phyloP scores from a whole-genome alignment of 148 eudicot species.

The Rhododendron kiyosumense region DNA sequence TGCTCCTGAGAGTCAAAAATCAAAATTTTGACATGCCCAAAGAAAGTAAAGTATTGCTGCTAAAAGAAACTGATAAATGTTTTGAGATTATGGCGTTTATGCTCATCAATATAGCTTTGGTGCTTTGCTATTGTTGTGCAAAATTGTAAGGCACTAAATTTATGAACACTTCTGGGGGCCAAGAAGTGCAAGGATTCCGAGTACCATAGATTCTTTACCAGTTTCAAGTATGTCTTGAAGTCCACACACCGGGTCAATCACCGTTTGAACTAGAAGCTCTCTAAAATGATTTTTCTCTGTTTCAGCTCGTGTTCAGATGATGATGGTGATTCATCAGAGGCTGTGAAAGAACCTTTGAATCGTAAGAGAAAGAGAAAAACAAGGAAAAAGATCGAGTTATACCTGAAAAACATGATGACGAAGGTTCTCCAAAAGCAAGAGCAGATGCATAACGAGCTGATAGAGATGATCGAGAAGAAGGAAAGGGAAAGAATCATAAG shows the following conservation, averaged over 20 bases:
- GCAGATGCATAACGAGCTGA: constrained; percentile 48
- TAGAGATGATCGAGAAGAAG: constrained; percentile 35
- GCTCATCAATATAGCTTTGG: neutral
- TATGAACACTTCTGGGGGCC: neutral
- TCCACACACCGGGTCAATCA: neutral
- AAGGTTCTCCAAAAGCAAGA: constrained; percentile 47
- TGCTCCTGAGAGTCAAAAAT: neutral
- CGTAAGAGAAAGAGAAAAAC: constrained; percentile 24
- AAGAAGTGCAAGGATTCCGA: neutral
- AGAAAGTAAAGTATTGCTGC: neutral
- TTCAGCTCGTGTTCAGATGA: constrained; percentile 41
- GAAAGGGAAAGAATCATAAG: constrained; percentile 38
- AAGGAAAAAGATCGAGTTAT: constrained; percentile 26
- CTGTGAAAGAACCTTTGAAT: constrained; percentile 1
- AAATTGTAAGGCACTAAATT: neutral
- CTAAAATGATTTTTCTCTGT: neutral
- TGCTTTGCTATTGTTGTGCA: neutral
- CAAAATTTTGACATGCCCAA: constrained; percentile 3
- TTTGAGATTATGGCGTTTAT: neutral
- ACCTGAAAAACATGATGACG: constrained; percentile 28
- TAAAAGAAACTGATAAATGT: neutral
- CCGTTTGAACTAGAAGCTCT: neutral
- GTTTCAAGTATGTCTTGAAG: neutral
- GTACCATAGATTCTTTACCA: neutral
- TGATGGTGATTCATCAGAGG: constrained; percentile 22